These are phyloP conservation scores for Curvularia sp. DNA, from an alignment of 2,329 filamentous ascomycete genomes.

Conservation along the genomic window DNA sequence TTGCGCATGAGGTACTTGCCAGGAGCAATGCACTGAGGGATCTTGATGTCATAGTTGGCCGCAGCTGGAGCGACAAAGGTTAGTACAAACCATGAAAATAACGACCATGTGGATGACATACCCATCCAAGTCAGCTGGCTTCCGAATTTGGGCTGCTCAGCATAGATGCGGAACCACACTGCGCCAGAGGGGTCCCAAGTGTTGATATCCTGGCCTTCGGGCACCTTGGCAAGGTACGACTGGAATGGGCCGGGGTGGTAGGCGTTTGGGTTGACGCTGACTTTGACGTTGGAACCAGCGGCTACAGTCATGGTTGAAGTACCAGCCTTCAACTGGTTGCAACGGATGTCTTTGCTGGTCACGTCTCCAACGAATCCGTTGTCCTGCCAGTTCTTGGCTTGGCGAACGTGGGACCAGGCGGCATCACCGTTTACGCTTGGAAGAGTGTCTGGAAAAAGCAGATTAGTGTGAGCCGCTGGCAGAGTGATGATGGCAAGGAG, in stretches of 20 bases:
- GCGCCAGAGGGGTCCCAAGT: slow-evolving; percentile 44
- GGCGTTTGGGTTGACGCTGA: slow-evolving; percentile 38
- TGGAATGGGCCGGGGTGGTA: slow-evolving; percentile 47
- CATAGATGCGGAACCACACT: slow-evolving; percentile 49
- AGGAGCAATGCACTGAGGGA: slow-evolving; percentile 51
- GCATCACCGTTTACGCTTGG: slow-evolving; percentile 13
- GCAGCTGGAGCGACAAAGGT: slow-evolving; percentile 1
- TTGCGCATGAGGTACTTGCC: slow-evolving; percentile 57
- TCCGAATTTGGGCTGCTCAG: slow-evolving; percentile 19
- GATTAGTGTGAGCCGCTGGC: not conserved
- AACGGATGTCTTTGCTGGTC: slow-evolving; percentile 37
- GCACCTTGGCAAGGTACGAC: slow-evolving; percentile 52
- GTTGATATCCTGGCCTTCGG: slow-evolving; percentile 39
- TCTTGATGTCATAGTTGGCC: slow-evolving; percentile 36
- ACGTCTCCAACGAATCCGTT: slow-evolving; percentile 26
- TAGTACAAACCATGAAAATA: not conserved
- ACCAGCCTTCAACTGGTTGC: slow-evolving; percentile 30
- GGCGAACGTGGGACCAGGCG: slow-evolving; percentile 16
- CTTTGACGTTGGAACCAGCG: slow-evolving; percentile 43
- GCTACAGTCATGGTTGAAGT: slow-evolving; percentile 20
- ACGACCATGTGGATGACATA: not conserved
- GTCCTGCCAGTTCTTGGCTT: slow-evolving; percentile 21
- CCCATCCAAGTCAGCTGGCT: slow-evolving; percentile 17
- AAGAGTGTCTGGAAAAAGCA: slow-evolving; percentile 11
- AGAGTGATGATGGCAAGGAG: not conserved